These are phyloP conservation scores for Ceratobasidium sp. DNA, from an alignment of 1,284 basidiomycete genomes.

Conservation along the genomic window DNA sequence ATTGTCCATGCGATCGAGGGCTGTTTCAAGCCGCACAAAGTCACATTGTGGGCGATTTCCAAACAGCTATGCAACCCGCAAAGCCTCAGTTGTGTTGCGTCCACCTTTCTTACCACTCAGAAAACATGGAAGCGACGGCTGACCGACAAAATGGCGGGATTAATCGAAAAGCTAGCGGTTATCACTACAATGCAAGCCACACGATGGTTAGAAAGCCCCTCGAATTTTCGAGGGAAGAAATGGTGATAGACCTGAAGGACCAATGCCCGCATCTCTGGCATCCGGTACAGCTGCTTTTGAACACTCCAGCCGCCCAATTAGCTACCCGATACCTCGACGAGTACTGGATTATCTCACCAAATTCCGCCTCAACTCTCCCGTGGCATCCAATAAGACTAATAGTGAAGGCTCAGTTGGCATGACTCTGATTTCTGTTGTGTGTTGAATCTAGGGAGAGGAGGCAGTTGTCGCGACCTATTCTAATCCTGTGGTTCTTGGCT, in stretches of 20 bases:
- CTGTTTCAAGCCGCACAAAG: too few relatives aligned
- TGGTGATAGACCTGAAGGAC: neutral
- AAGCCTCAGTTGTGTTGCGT: neutral
- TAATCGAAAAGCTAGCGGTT: neutral
- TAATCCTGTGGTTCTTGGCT: too few relatives aligned
- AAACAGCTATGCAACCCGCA: neutral
- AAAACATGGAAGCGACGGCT: conserved; percentile 1
- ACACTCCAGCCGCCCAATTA: conserved; percentile 1
- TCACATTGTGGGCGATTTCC: too few relatives aligned
- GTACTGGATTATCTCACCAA: conserved; percentile 5
- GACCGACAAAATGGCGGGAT: neutral
- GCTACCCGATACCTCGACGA: conserved; percentile 12
- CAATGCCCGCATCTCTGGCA: conserved; percentile 13
- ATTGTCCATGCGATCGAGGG: neutral
- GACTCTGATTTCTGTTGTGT: neutral
- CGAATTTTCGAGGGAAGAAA: neutral
- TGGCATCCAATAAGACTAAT: neutral
- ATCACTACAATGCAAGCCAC: conserved; percentile 21
- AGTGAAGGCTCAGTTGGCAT: neutral
- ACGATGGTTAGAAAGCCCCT: neutral
- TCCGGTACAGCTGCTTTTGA: conserved; percentile 3
- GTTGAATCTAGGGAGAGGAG: neutral
- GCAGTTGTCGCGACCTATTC: too few relatives aligned
- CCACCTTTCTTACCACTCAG: neutral
- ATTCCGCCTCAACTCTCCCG: neutral